Evolutionary conservation across 192 early-diverging fungal species (phyloP), one percentile per base, ranked within the genome.

Genomic region (Umbelopsis sp.): DNA sequence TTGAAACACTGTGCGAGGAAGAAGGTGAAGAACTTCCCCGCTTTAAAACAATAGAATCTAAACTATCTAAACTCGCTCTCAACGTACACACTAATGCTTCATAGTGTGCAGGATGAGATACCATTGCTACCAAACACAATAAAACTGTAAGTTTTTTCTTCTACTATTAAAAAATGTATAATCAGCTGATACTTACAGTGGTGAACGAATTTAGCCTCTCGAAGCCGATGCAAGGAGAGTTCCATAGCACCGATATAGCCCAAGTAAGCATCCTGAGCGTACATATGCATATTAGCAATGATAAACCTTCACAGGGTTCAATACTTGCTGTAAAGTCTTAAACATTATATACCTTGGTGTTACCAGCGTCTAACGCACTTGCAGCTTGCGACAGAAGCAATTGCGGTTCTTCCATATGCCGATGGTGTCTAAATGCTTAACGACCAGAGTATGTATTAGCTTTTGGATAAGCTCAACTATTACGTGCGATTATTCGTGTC

Each of bases 191-290:
- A 4, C 78, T 71, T 71, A 85, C 83, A 76, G 70, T 85, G 80
- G 75, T 81, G 77, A 58, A 85, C 77, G 64, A 85, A 85, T 72
- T 82, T 85, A 69, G 82, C 81, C 30, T 72, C 80, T 64, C 77
- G 73, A 13, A 85, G 74, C 23, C 82, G 78, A 27, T 78, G 73
- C 13, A 79, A 69, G 20, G 81, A 74, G 6, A 75, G 69, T 33
- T 82, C 78, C 23, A 82, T 78, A 44, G 78, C 80, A 66, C 75
- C 78, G 35, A 85, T 67, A 67, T 80, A 82, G 44, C 65, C 73
- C 53, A 82, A 80, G 72, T 85, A 85, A 61, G 83, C 83, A 77
- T 85, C 83, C 83, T 85, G 37, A 41, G 10, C 10, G 37, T 41
- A 41, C 2, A 10, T 6, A 41, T 41, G 37, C 37, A 41, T 41